These are phyloP conservation scores for Ogataea trehalophila DNA, from an alignment of 805 yeast genomes.

Conservation along the genomic window DNA sequence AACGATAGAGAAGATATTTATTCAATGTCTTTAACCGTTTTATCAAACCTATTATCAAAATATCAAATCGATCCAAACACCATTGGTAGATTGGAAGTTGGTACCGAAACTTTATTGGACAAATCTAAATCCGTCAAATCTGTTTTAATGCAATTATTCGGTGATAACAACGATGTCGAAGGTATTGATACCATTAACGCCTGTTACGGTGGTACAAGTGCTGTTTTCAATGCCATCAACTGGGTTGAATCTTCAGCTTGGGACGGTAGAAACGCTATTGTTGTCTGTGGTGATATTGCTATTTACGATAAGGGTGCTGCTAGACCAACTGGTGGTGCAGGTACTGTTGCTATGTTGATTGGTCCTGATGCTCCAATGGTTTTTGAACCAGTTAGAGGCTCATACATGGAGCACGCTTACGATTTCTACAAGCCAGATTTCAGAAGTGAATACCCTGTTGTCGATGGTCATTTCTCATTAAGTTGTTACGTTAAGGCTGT, in stretches of 20 bases:
- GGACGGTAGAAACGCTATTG: slow-evolving; percentile 98
- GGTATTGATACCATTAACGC: slow-evolving; percentile 96
- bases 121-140: slow-evolving; percentile 96
- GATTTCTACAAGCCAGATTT: slow-evolving; percentile 98
- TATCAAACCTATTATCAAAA: slow-evolving; percentile 70
- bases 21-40: slow-evolving; percentile 88
- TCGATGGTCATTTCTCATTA: slow-evolving; percentile 94
- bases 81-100: slow-evolving; percentile 95
- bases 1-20: slow-evolving; percentile 97
- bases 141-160: slow-evolving; percentile 89
- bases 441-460: slow-evolving; percentile 93
- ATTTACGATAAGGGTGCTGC: slow-evolving; percentile 96
- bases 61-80: slow-evolving; percentile 74
- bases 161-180: slow-evolving; percentile 85
- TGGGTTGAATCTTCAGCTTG: slow-evolving; percentile 95
- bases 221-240: slow-evolving; percentile 87
- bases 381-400: slow-evolving; percentile 83
- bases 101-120: slow-evolving; percentile 95
- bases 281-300: slow-evolving; percentile 97
- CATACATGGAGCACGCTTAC: slow-evolving; percentile 94
- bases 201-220: slow-evolving; percentile 97
- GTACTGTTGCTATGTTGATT: slow-evolving; percentile 87
- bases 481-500: slow-evolving; percentile 91
- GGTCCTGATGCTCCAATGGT: slow-evolving; percentile 98
- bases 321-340: slow-evolving; percentile 99